phyloP scores from a whole-genome alignment of 176 grass and related monocot species.

The Oryza meyeriana region DNA sequence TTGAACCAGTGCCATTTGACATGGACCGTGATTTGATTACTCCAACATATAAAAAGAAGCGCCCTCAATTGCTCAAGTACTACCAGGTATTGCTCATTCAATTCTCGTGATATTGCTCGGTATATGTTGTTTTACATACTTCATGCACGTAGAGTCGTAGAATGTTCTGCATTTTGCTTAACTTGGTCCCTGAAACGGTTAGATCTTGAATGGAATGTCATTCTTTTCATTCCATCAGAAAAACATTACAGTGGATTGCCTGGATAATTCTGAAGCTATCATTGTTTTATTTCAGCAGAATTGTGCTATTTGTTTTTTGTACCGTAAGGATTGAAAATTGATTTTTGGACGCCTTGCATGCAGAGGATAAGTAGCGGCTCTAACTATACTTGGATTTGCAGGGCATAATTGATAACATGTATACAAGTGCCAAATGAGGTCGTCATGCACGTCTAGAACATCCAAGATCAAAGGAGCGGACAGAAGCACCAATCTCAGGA shows the following conservation, averaged over 20 bases:
- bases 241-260: not conserved
- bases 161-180: not conserved
- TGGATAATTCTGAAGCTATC: conserved; percentile 15
- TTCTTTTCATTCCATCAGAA: not conserved
- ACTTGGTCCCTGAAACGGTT: not conserved
- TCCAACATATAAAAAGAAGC: conserved; percentile 89
- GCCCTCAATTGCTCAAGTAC: conserved; percentile 74
- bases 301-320: not conserved
- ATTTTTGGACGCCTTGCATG: not conserved
- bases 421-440: conserved; percentile 55
- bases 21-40: conserved; percentile 86
- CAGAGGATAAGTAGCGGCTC: not conserved
- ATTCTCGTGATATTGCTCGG: not conserved
- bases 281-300: not conserved
- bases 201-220: not conserved
- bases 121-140: not conserved
- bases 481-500: not conserved
- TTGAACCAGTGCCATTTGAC: conserved; percentile 76
- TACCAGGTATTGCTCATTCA: conserved; percentile 58
- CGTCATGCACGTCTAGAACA: not conserved
- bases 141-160: not conserved
- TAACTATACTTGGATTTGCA: conserved; percentile 38
- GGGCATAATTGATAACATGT: conserved; percentile 59
- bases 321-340: not conserved
- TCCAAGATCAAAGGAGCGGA: conserved; percentile 7